Evolutionary conservation across 495 filamentous ascomycete species (phyloP), one percentile per base, ranked within the genome.

Genomic region (Paragyromitra xinjiangensis): DNA sequence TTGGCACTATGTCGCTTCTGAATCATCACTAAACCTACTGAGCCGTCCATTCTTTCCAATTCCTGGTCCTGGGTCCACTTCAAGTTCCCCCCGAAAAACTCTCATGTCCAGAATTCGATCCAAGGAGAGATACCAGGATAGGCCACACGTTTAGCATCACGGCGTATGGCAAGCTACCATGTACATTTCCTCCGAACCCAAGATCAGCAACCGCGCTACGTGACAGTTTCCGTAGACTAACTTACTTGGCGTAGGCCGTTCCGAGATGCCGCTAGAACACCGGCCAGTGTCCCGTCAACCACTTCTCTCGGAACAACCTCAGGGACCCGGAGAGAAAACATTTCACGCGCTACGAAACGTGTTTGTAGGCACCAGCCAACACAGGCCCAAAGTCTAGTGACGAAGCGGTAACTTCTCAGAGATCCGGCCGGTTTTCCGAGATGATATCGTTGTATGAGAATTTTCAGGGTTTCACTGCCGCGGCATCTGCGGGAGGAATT

Each of bases 391-490:
- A 53, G 50, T n/a, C 19, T 19, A 53, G 19, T 19, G 4, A 22
- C 7, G 19, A 53, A 53, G 7, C 50, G n/a, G 50, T 22, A 62
- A 37, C 69, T 22, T 45, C 40, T 50, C 56, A 62, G 42, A 50
- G 40, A 24, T 6, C 29, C 48, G 56, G 56, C 56, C 69, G 56
- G 56, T 63, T 71, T 71, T 9, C 69, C 69, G 69, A 53, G 45
- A 50, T 45, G 39, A 63, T 51, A 51, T 5, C 14, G 39, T 22
- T 48, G n/a, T 39, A 61, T 22, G 40, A 61, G 16, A 16, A 48
- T 16, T 48, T 48, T 29, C 65, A 56, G 37, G 67, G 53, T 50
- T 59, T 61, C 50, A 45, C 24, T 59, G 51, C 66, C 68, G 68
- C 55, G 55, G 68, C 48, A 62, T 58, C 50, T 62, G 7, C 6